phyloP scores from a whole-genome alignment of 2,329 filamentous ascomycete species.

The Pseudogymnoascus sp. region DNA sequence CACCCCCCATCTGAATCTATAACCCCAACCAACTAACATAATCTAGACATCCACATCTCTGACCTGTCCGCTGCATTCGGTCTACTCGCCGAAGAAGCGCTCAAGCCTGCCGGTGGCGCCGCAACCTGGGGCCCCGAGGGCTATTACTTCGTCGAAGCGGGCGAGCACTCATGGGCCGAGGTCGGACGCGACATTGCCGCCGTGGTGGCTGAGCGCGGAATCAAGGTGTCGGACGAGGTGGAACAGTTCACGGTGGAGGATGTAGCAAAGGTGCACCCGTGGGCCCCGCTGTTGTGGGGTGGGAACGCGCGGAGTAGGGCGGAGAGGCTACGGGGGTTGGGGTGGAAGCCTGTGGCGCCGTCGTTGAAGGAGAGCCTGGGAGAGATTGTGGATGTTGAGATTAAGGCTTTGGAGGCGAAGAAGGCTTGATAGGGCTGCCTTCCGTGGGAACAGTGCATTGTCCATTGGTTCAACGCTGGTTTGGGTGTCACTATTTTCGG shows the following conservation, averaged over 20 bases:
- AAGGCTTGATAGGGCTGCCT: neutral
- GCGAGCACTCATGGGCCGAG: conserved; percentile 41
- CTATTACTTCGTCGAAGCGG: conserved; percentile 49
- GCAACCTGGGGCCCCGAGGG: conserved; percentile 42
- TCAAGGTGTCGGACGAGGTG: conserved; percentile 26
- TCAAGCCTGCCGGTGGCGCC: conserved; percentile 28
- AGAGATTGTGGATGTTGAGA: neutral
- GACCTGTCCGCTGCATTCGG: conserved; percentile 45
- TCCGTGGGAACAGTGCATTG: neutral
- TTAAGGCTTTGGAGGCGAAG: neutral
- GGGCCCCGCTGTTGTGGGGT: conserved; percentile 13
- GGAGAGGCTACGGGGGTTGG: conserved; percentile 9
- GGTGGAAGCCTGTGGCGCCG: conserved; percentile 10
- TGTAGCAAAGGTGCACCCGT: conserved; percentile 14
- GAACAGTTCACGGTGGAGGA: conserved; percentile 15
- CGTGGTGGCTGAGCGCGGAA: conserved; percentile 38
- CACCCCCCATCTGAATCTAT: neutral
- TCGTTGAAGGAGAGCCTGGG: neutral
- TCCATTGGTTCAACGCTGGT: neutral
- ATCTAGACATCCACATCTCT: conserved; percentile 41
- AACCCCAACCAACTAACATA: conserved; percentile 17
- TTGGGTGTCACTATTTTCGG: neutral
- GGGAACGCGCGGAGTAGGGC: conserved; percentile 15
- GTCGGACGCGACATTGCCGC: conserved; percentile 36
- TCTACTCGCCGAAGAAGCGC: conserved; percentile 41